Evolutionary conservation across 257 asterid genomes (phyloP), one percentile per base, ranked within the genome.

Genomic region (Ehretia macrophylla): DNA sequence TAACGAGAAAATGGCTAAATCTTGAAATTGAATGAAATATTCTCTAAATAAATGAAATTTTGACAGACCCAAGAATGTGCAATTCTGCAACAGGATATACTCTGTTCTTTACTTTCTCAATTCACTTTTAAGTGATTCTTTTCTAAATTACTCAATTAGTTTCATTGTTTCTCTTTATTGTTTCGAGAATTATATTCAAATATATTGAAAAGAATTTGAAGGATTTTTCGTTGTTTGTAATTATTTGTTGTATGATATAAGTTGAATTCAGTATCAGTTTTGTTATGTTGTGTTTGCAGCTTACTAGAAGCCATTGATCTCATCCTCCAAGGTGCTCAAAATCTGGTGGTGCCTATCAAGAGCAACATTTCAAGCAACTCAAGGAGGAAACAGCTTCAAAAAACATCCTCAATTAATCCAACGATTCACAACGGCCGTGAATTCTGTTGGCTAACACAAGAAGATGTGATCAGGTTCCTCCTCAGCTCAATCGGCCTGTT

Each of bases 361-460:
- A 62, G 55, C 56, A 66, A 59, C 46, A 47, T 47, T 18, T 63
- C 49, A 19, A 58, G 58, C 20, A 59, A 53, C 45, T 63, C 88
- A 5, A 78, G 66, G 48, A 73, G 95, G 47, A 88, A 81, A 67
- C 76, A 66, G 4, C 66, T 77, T 55, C 87, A 69, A 39, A 74
- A 80, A 66, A 58, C 77, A 39, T 35, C 79, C 27, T 45, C 79
- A 27, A 59, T 57, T 20, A 56, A 50, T 21, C 70, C 72, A 23
- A 78, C 88, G 3, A 51, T 49, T 47, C 95, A 86, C 81, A 72
- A 75, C 45, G 97, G 91, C 67, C 78, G 64, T 5, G 82, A 89
- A 69, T 89, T 84, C 73, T 89, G 97, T 59, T 89, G 95, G 97
- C 45, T 89, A 55, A 82, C 95, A 8, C 94, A 84, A 60, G 97